Evolutionary conservation across 108 stramenopile genomes (phyloP), one percentile per base, ranked within the genome.

Genomic region (Skeletonema marinoi): DNA sequence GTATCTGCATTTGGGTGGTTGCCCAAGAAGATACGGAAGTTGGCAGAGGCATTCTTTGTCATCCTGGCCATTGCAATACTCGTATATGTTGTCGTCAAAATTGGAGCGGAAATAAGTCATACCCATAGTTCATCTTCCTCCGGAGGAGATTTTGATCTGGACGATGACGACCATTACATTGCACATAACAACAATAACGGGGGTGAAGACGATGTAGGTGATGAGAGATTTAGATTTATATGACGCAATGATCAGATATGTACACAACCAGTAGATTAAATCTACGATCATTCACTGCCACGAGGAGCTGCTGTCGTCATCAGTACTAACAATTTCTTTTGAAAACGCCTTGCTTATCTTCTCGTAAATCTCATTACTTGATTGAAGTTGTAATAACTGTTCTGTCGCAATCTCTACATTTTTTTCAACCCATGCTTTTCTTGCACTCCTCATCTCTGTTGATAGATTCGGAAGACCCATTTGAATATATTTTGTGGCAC

Each of bases 401-500:
- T 29, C 21, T 10, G 1, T 56, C 0, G 54, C 54, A 21, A 2
- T 42, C 6, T 67, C 14, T 17, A 75, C 66, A 60, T 75, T 75
- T 12, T 17, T 36, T 67, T 60, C 46, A 21, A 75, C 74, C 74
- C 74, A 75, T 48, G 66, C 66, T 25, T n/a, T 42, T 58, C 74
- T 67, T 44, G 54, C 62, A 41, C 3, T 48, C 39, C 74, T 31
- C 32, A 60, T 69, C 31, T 74, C 50, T 12, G 62, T 12, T 33
- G 80, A 70, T 38, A 81, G 38, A 38, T 56, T 75, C 60, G 94
- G 92, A 39, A 96, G 67, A 64, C 86, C 84, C 50, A 78, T 75
- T 1, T 50, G 74, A 16, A 89, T 87, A 89, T 90, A 96, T 16
- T 83, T 74, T 17, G 80, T 74, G 12, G 86, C 89, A 16, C 65